Base-by-base conservation (phyloP, 2,329 filamentous ascomycete species). In the Westerdykella sp. region DNA sequence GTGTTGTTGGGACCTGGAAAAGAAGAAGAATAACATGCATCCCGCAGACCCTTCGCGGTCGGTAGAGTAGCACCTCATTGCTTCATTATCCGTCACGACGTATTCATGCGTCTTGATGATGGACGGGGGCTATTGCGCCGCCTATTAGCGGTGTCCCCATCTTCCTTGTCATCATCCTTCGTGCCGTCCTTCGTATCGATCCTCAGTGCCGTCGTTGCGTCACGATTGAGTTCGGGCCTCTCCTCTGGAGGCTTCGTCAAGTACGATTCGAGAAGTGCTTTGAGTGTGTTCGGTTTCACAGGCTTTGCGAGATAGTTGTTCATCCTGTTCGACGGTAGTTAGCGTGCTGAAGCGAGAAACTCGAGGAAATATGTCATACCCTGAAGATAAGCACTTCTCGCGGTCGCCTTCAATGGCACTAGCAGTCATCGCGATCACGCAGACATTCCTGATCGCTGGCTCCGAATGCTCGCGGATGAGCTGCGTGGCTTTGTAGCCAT, bases 351-450 rank as follows among this genome's bases (percentile, higher is more conserved):
- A 10, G 11, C 25, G 25, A 10, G 3, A 28, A 28, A 28, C 4
- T 28, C 4, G 25, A 28, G 13, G n/a, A 35, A 14, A 13, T 18
- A 32, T 32, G 5, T 9, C 32, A 35, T 35, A 35, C 32, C 91
- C 91, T 1, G 88, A 87, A 39, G 89, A 87, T n/a, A 96, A 72
- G 55, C 91, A 96, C 69, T 95, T 96, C 64, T 97, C 91, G 38
- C 90, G 78, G 62, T 97, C 91, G 14, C 91, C 91, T 62, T 93
- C 86, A 48, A 97, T 97, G 3, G 91, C 91, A 21, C 84, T 90
- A 1, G 91, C 91, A 1, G 91, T 97, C 91, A 97, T 96, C 42
- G 91, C 91, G 55, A 97, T 96, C 39, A 97, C 86, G n/a, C 96
- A 73, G 1, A 94, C 80, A 51, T 87, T 83, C 41, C 87, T 78